Evolutionary conservation across 306 rosid genomes (phyloP).

Genomic region (Luffa acutangula): DNA sequence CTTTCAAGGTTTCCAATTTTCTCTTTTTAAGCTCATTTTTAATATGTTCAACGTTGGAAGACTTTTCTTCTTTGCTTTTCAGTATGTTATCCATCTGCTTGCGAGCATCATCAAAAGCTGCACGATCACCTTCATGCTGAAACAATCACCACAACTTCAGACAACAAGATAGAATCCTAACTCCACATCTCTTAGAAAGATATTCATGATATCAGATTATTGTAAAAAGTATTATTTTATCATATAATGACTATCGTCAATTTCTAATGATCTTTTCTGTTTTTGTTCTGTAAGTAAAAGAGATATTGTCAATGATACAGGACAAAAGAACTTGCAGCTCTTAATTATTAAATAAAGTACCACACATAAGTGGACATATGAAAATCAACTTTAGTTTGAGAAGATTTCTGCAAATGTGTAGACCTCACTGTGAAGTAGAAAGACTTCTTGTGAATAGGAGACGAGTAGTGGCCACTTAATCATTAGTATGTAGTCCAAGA

Average conservation of each 20-base stretch:
- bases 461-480: background rate
- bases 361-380: background rate
- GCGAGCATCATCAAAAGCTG: conserved; percentile 60
- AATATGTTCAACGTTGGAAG: conserved; percentile 35
- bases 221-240: conserved; percentile 8
- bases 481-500: background rate
- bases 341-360: background rate
- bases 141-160: conserved; percentile 5
- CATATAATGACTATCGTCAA: background rate
- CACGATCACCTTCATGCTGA: conserved; percentile 78
- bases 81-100: conserved; percentile 52
- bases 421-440: background rate
- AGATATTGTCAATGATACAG: background rate
- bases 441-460: background rate
- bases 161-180: background rate
- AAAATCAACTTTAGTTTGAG: background rate
- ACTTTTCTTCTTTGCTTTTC: conserved; percentile 44
- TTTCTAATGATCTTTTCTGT: background rate
- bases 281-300: background rate
- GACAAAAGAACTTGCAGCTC: background rate
- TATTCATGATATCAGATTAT: background rate
- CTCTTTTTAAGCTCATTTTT: conserved; percentile 48
- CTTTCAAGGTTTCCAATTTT: conserved; percentile 52
- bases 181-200: background rate
- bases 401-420: background rate